Evolutionary conservation across 1,139 yeast species (phyloP).

Genomic region (Saccharomycopsis crataegensis): DNA sequence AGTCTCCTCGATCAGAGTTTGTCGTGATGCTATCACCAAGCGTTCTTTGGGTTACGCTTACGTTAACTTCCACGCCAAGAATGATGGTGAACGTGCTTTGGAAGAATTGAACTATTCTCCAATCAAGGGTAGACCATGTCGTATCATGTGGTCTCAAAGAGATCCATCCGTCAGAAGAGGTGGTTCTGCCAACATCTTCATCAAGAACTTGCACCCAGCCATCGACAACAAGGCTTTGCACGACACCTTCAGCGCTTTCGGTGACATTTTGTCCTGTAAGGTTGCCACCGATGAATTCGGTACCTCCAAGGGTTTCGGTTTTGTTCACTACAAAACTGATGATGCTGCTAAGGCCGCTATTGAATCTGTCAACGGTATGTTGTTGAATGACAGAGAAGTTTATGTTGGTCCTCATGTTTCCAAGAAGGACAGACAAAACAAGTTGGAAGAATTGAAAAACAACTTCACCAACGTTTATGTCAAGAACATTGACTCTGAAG

Average conservation of each 20-base stretch:
- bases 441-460: conserved; percentile 85
- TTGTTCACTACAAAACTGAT: conserved; percentile 91
- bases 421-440: conserved; percentile 91
- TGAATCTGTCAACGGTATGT: conserved; percentile 97
- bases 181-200: conserved; percentile 95
- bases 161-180: conserved; percentile 94
- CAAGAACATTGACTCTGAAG: conserved; percentile 76
- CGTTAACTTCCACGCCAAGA: conserved; percentile 87
- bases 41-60: conserved; percentile 97
- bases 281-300: conserved; percentile 95
- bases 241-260: conserved; percentile 96
- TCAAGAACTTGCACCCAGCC: conserved; percentile 97
- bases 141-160: conserved; percentile 99
- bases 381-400: conserved; percentile 93
- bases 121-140: conserved; percentile 95
- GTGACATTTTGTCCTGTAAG: conserved; percentile 93
- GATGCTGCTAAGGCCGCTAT: conserved; percentile 95
- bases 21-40: conserved; percentile 97
- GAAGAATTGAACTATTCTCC: conserved; percentile 92
- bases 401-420: conserved; percentile 93
- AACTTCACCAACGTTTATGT: conserved; percentile 93
- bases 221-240: conserved; percentile 98
- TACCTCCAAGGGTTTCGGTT: conserved; percentile 92
- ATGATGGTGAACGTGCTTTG: conserved; percentile 91
- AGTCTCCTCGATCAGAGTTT: conserved; percentile 94